Evolutionary conservation across 148 eudicot species (phyloP), one percentile per base, ranked within the genome.

Genomic region (Camellia granthamiana): DNA sequence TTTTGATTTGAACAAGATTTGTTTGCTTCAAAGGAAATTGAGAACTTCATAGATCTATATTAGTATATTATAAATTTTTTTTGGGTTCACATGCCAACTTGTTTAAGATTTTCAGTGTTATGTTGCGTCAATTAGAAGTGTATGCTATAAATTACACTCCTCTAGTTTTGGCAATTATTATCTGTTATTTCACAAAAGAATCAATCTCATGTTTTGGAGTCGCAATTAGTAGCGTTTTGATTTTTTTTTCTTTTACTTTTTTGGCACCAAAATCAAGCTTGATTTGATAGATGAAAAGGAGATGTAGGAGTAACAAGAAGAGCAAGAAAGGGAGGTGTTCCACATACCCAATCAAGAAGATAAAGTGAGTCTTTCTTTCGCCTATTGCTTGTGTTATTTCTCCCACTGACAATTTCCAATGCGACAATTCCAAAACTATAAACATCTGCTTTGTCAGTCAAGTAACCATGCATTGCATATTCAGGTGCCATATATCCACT

Each of bases 401-500:
- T 80, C 47, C 85, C 85, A 68, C 87, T 77, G 1, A 84, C 81
- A 66, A 84, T 82, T 69, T 86, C 88, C 46, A 81, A 41, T 19
- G 78, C 72, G 11, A 86, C 86, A 72, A 86, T 65, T 21, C 88
- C 88, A 69, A 81, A 86, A 58, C 88, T 86, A 78, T 84, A 86
- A n/a, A 86, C 88, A 61, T 84, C 88, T 49, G 84, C 88, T 81
- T 86, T 86, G 64, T 86, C 86, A 1, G 88, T 86, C 42, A 86
- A 77, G 83, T 84, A 69, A 49, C 86, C 88, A 6, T 72, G 70
- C 88, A 88, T 74, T 38, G 90, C 90, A 76, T 86, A 88, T 78
- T 88, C 87, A 21, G 90, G 88, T 16, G 90, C 88, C 88, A 88
- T 88, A 68, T 86, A 88, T 66, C 90, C 88, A 77, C 87, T 88